Evolutionary conservation across 139 green algal genomes (phyloP).

Genomic region (Chlamydomonas sphaeroides): DNA sequence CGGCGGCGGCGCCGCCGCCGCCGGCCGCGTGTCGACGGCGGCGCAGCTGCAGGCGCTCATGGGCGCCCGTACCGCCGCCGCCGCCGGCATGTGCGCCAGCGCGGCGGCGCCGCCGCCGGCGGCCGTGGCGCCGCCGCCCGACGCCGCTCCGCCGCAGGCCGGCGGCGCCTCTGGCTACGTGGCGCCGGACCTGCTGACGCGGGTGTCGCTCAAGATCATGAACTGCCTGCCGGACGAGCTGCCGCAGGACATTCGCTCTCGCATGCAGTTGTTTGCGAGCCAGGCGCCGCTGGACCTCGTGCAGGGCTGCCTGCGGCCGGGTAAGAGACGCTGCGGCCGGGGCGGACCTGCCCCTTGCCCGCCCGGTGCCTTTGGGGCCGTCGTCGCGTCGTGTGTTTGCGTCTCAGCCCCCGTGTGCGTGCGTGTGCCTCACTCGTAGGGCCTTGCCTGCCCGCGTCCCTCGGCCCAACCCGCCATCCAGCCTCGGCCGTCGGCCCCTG

Average conservation of each 20-base stretch:
- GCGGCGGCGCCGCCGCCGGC: neutral
- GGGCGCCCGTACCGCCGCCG: neutral
- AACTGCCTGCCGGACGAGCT: conserved; percentile 24
- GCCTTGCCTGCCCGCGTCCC: too few species aligned
- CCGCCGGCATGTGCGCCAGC: neutral
- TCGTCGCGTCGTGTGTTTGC: too few species aligned
- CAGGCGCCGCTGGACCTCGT: conserved; percentile 24
- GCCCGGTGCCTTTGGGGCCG: too few species aligned
- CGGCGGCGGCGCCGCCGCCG: neutral
- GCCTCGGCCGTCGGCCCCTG: too few species aligned
- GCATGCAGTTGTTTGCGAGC: conserved; percentile 9
- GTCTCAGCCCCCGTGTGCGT: too few species aligned
- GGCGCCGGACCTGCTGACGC: conserved; percentile 7
- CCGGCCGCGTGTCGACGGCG: neutral
- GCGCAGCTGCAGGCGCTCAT: conserved; percentile 27
- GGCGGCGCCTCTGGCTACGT: neutral
- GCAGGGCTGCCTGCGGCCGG: conserved; percentile 37
- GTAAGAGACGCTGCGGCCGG: neutral
- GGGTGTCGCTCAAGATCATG: conserved; percentile 33
- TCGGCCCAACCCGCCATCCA: too few species aligned
- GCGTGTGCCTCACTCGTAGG: too few species aligned
- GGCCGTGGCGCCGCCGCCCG: too few species aligned
- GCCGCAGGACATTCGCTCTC: conserved; percentile 4
- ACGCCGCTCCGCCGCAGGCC: neutral
- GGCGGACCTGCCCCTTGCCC: too few species aligned